Evolutionary conservation across 2,329 filamentous ascomycete genomes (phyloP).

Genomic region (Dothiorella sarmentorum): DNA sequence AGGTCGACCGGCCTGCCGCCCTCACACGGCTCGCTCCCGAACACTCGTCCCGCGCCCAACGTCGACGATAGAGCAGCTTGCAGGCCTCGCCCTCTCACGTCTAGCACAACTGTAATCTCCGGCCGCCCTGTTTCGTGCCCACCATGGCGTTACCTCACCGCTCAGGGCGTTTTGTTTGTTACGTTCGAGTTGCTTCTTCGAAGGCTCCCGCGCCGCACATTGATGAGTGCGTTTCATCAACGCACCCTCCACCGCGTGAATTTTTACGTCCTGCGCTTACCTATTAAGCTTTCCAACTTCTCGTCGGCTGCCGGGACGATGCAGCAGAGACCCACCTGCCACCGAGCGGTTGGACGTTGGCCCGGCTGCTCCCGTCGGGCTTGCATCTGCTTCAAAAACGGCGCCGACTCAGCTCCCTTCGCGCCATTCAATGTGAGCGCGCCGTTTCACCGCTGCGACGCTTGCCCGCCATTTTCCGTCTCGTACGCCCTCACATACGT

Average conservation of each 20-base stretch:
- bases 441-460: constrained; percentile 6
- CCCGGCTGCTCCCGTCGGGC: constrained; percentile 14
- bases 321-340: constrained; percentile 7
- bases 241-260: neutral
- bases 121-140: constrained; percentile 6
- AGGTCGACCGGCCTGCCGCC: neutral
- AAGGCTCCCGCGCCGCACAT: neutral
- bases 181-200: constrained; percentile 6
- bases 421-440: neutral
- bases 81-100: neutral
- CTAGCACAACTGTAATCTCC: constrained; percentile 1
- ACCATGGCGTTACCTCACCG: neutral
- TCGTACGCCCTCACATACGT: neutral
- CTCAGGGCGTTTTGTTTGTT: constrained; percentile 1
- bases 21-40: constrained; percentile 14
- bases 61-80: constrained; percentile 10
- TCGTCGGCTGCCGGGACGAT: constrained; percentile 13
- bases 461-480: neutral
- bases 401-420: neutral
- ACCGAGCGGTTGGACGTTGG: constrained; percentile 15
- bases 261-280: neutral
- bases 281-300: neutral
- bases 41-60: constrained; percentile 14
- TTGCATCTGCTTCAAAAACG: constrained; percentile 11
- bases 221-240: constrained; percentile 14